Evolutionary conservation across 352 stramenopile genomes (phyloP), one percentile per base, ranked within the genome.

Genomic region (Peronospora destructor): DNA sequence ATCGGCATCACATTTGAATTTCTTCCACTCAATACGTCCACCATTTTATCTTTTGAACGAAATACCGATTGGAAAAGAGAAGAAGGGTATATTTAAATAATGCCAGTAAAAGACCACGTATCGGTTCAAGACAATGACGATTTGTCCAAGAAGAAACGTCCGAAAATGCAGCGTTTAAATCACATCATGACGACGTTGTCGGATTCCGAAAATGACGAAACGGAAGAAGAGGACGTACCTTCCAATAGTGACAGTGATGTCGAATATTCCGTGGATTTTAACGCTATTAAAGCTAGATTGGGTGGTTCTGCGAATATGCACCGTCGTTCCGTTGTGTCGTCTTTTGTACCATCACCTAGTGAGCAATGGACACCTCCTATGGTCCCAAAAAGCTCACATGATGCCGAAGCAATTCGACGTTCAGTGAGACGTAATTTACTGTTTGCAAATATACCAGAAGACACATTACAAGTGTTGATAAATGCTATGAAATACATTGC

Each of bases 401-500:
- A 88, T 26, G 64, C 66, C 1, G 64, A 63, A 11, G 57, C 67
- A n/a, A 85, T 88, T 47, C 72, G 73, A 13, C 55, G 59, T 33
- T 83, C 74, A 0, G 64, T 88, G 43, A 61, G 68, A 5, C 67
- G 73, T 33, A 88, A 88, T 39, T 43, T 85, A 48, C 64, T 88
- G 3, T 88, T 88, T 35, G 58, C 70, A 36, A 81, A 84, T 60
- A 72, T 85, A 33, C 68, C 69, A 12, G 70, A 88, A 32, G 69
- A 84, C 45, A 84, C 70, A 9, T 43, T 83, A n/a, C 55, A 83
- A 59, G 62, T 85, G 41, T 61, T 88, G 10, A 67, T 88, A 25
- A 51, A 85, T 43, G 76, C 76, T n/a, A 88, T 88, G 76, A 69
- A 84, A 53, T 82, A 84, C 54, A 49, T 77, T 7, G 59, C 60